Evolutionary conservation across 2,329 filamentous ascomycete species (phyloP), one percentile per base, ranked within the genome.

Genomic region (Pseudopithomyces chartarum): DNA sequence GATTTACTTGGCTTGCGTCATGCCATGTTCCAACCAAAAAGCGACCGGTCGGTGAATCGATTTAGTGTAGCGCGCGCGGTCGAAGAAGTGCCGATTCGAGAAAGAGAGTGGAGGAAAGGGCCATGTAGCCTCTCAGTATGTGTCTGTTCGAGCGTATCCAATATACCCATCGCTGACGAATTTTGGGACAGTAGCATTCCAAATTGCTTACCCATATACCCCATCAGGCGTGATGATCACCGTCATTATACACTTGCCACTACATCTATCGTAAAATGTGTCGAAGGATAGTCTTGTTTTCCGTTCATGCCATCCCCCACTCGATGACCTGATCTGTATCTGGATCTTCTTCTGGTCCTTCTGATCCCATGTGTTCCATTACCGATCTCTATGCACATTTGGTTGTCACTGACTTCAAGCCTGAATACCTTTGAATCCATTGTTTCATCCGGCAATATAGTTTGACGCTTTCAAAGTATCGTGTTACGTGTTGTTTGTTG

Each of bases 71-170:
- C 45, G 33, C 34, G 39, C n/a, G 32, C 17, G 39, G 46, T 38
- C 42, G 46, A 58, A 52, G 56, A 61, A 55, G 40, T 57, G 52
- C 59, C 56, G 63, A 59, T 68, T 65, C 60, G 55, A 62, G 57
- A 48, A 55, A 42, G 61, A 66, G 58, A 68, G 70, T 65, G 71
- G 71, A 73, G 71, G 71, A 73, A 72, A 66, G 70, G 71, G 68
- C 69, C 64, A 47, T 62, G 43, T 65, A 70, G 68, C 69, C 66
- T 67, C 58, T 36, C 36, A 69, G 70, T 73, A 67, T 65, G 69
- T 57, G 36, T 23, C 26, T 11, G 29, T 15, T 11, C 19, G 13
- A 29, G 7, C n/a, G 13, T 15, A 29, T 6, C 8, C 33, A 26
- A 19, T 13, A 3, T 43, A 2, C 15, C 36, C 42, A 19, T 17